Conservation (phyloP, 2,329 filamentous ascomycete genomes). For the Coniella vitis region DNA sequence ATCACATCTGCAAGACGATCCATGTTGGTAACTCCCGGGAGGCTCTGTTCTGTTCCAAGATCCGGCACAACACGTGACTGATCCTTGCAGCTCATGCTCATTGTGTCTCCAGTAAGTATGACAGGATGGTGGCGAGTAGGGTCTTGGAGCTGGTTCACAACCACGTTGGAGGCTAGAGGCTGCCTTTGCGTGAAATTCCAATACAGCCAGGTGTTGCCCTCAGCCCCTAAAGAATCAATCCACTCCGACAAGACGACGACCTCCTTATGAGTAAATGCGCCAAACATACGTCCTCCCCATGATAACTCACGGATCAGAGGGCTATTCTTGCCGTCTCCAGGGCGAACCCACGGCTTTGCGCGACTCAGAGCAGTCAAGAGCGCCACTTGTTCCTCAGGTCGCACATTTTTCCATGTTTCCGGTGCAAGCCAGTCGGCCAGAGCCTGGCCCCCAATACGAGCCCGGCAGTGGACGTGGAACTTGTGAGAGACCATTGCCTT, state of each 20-base stretch:
- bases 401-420: neutral
- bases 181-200: neutral
- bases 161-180: neutral
- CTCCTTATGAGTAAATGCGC: constrained; percentile 39
- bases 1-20: neutral
- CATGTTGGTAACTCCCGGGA: neutral
- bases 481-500: constrained; percentile 23
- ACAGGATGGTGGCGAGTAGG: neutral
- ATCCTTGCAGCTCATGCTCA: too few relatives aligned
- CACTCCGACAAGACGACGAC: constrained; percentile 29
- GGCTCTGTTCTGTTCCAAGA: neutral
- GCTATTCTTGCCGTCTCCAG: constrained; percentile 33
- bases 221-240: constrained; percentile 25
- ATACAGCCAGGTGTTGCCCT: neutral
- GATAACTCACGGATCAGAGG: constrained; percentile 33
- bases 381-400: neutral
- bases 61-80: neutral
- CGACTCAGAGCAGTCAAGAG: constrained; percentile 30
- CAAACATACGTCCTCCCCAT: constrained; percentile 44
- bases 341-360: constrained; percentile 33
- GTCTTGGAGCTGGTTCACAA: neutral
- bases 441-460: constrained; percentile 30
- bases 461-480: constrained; percentile 32
- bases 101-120: neutral
- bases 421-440: constrained; percentile 34